phyloP scores from a whole-genome alignment of 2,329 filamentous ascomycete species.

The Aspergillus sp. region DNA sequence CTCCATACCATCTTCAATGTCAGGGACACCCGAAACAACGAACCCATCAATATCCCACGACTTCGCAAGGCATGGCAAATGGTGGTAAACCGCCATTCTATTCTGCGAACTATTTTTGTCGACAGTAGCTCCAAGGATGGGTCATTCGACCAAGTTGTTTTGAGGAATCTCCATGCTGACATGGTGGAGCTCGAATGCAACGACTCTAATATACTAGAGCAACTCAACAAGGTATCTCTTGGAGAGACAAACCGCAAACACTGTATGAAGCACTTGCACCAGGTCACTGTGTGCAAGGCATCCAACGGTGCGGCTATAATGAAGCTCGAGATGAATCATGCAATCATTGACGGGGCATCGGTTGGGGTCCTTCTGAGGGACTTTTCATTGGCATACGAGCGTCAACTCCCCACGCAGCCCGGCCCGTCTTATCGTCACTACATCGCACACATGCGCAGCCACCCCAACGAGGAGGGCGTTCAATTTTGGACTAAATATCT shows the following conservation, averaged over 20 bases:
- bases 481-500: slow-evolving; percentile 38
- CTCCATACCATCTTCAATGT: slow-evolving; percentile 36
- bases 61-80: slow-evolving; percentile 35
- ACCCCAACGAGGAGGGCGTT: slow-evolving; percentile 26
- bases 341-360: slow-evolving; percentile 39
- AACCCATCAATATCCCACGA: slow-evolving; percentile 26
- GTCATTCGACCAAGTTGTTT: slow-evolving; percentile 39
- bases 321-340: slow-evolving; percentile 41
- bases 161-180: slow-evolving; percentile 33
- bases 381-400: slow-evolving; percentile 32
- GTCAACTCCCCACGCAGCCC: slow-evolving; percentile 24
- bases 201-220: slow-evolving; percentile 27
- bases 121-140: slow-evolving; percentile 35
- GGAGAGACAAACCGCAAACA: slow-evolving; percentile 30
- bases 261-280: slow-evolving; percentile 33
- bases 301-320: slow-evolving; percentile 30
- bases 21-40: slow-evolving; percentile 36
- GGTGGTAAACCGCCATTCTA: slow-evolving; percentile 33
- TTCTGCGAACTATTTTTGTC: slow-evolving; percentile 36
- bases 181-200: slow-evolving; percentile 31
- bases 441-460: slow-evolving; percentile 33
- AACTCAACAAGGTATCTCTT: slow-evolving; percentile 29
- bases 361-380: slow-evolving; percentile 34
- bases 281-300: slow-evolving; percentile 36
- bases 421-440: slow-evolving; percentile 39